Base-by-base conservation (phyloP, 2,329 filamentous ascomycete species). In the Verticillium albo-atrum region DNA sequence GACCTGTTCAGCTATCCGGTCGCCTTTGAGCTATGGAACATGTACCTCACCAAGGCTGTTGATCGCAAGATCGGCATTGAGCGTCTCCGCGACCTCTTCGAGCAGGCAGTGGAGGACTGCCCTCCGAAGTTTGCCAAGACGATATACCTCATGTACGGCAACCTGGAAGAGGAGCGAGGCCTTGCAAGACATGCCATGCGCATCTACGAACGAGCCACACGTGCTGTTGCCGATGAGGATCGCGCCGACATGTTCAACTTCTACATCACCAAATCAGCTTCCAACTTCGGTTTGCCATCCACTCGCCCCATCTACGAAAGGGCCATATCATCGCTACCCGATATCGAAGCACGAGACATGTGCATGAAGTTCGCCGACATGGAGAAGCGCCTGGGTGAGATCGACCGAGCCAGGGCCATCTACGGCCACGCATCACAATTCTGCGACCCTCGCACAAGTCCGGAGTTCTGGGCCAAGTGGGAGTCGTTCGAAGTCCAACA, bases 1-100 rank as follows among this genome's bases (percentile, higher is more conserved):
- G 95, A 99, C 73, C 87, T 99, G n/a, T 99, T 99, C 82, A 96
- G 88, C 73, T 99, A 98, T 69, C 95, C 95, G 0, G 94, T 98
- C 20, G 95, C 95, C 17, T 99, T 99, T 73, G 95, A 99, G 78
- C 82, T 99, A 25, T 99, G 95, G 96, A 99, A 99, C 67, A 77
- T 99, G 9, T 99, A 99, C 74, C 85, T 99, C 58, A 97, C 92
- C 58, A 99, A 99, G 76, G 95, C 95, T 0, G 93, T 98, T 25
- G 92, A 97, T 72, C 90, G 95, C 60, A 95, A 96, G 74, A 96
- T 98, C 70, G 89, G 91, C 59, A 97, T 99, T 67, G 95, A 99
- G 73, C 85, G 95, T 56, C 80, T 99, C 26, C 88, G 95, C 60
- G 96, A 99, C 73, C 83, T 99, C 6, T 99, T 99, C 70, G 95